These are phyloP conservation scores for Plenodomus lindquistii DNA, from an alignment of 2,329 filamentous ascomycete genomes.

Conservation along the genomic window DNA sequence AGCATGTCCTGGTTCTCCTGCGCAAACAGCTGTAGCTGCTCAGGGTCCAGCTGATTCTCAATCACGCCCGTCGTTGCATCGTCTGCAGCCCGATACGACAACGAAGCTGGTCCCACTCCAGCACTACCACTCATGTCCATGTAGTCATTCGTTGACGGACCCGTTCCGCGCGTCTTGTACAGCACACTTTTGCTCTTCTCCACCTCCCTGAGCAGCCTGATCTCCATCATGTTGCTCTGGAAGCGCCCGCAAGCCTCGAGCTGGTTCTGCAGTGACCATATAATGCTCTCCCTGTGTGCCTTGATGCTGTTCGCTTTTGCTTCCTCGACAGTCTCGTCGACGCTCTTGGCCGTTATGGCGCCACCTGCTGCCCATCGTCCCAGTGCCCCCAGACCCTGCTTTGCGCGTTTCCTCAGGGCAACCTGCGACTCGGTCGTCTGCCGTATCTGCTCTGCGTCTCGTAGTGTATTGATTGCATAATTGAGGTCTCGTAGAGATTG, in stretches of 20 bases:
- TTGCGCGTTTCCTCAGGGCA: constrained; percentile 70
- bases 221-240: constrained; percentile 93
- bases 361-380: constrained; percentile 69
- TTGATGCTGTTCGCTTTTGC: constrained; percentile 67
- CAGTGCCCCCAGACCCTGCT: constrained; percentile 64
- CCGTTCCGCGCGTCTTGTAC: constrained; percentile 63
- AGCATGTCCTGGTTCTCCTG: constrained; percentile 92
- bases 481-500: constrained; percentile 84
- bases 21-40: constrained; percentile 92
- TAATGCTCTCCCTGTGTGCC: constrained; percentile 76
- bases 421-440: constrained; percentile 74
- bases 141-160: constrained; percentile 27
- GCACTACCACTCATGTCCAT: constrained; percentile 19
- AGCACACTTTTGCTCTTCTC: constrained; percentile 88
- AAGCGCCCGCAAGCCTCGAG: constrained; percentile 76
- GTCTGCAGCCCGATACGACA: constrained; percentile 33
- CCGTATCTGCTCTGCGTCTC: constrained; percentile 80
- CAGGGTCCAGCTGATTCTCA: constrained; percentile 69
- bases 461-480: constrained; percentile 75
- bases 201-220: constrained; percentile 77
- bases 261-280: constrained; percentile 78
- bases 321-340: constrained; percentile 74
- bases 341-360: constrained; percentile 56
- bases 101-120: constrained; percentile 12
- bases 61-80: constrained; percentile 37